These are phyloP conservation scores for Fusarium sp. DNA, from an alignment of 2,329 filamentous ascomycete species.

Conservation along the genomic window DNA sequence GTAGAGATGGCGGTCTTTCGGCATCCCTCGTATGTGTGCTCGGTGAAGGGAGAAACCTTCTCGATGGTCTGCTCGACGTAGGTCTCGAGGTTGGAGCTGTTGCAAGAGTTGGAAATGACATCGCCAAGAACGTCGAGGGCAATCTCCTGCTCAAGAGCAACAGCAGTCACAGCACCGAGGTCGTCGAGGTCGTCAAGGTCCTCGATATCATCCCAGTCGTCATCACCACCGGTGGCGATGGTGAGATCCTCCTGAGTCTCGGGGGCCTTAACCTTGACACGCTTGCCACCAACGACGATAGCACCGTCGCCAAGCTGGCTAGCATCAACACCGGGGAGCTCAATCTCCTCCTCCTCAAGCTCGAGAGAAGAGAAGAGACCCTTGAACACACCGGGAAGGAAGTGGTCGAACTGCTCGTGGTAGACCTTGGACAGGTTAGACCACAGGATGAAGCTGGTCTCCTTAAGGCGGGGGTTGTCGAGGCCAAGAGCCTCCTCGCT, in stretches of 20 bases:
- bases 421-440: constrained; percentile 95
- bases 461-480: constrained; percentile 90
- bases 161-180: constrained; percentile 87
- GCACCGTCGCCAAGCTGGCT: constrained; percentile 80
- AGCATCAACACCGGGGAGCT: constrained; percentile 73
- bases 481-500: constrained; percentile 92
- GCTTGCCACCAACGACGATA: constrained; percentile 85
- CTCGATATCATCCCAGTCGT: constrained; percentile 74
- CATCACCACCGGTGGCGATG: constrained; percentile 69
- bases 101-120: constrained; percentile 88
- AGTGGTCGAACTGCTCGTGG: constrained; percentile 84
- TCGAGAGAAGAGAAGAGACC: constrained; percentile 88
- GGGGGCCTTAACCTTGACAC: constrained; percentile 80
- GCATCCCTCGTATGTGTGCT: constrained; percentile 93
- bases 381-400: constrained; percentile 83
- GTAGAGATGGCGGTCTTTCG: constrained; percentile 93
- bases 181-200: constrained; percentile 88
- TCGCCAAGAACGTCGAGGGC: constrained; percentile 96
- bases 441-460: constrained; percentile 98
- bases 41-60: constrained; percentile 82
- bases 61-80: constrained; percentile 93
- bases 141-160: constrained; percentile 97
- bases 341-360: constrained; percentile 89
- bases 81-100: constrained; percentile 78
- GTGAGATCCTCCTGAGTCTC: constrained; percentile 70